phyloP scores from a whole-genome alignment of 345 rosid genomes.

The Gossypium raimondii region DNA sequence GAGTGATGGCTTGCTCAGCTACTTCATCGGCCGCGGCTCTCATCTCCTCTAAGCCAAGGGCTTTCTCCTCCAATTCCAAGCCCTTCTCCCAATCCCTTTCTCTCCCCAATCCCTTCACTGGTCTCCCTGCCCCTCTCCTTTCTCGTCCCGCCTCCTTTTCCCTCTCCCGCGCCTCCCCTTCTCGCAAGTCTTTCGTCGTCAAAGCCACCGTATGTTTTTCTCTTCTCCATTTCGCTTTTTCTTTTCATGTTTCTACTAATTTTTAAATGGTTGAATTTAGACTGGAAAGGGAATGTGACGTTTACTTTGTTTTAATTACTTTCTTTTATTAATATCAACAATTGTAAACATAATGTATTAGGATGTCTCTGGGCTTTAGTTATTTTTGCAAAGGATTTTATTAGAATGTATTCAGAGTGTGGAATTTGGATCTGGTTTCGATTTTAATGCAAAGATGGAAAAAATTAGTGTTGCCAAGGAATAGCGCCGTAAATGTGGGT shows the following conservation, averaged over 20 bases:
- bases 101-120: constrained; percentile 38
- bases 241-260: neutral
- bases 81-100: constrained; percentile 39
- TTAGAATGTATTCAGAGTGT: neutral
- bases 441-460: neutral
- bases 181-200: constrained; percentile 54
- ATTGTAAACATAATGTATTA: neutral
- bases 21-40: constrained; percentile 56
- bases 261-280: neutral
- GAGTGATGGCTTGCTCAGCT: constrained; percentile 69
- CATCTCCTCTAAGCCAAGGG: constrained; percentile 44
- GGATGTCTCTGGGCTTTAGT: neutral
- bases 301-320: neutral
- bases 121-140: constrained; percentile 38
- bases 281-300: neutral
- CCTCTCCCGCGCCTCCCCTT: constrained; percentile 32
- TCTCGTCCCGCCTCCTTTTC: constrained; percentile 43
- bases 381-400: neutral
- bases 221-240: neutral
- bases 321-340: neutral
- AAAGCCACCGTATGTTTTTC: constrained; percentile 51
- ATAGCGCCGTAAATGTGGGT: no score
- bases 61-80: constrained; percentile 32
- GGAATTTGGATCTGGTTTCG: neutral
- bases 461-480: neutral